phyloP scores from a whole-genome alignment of 495 filamentous ascomycete species.

The Aspergillus baeticus region DNA sequence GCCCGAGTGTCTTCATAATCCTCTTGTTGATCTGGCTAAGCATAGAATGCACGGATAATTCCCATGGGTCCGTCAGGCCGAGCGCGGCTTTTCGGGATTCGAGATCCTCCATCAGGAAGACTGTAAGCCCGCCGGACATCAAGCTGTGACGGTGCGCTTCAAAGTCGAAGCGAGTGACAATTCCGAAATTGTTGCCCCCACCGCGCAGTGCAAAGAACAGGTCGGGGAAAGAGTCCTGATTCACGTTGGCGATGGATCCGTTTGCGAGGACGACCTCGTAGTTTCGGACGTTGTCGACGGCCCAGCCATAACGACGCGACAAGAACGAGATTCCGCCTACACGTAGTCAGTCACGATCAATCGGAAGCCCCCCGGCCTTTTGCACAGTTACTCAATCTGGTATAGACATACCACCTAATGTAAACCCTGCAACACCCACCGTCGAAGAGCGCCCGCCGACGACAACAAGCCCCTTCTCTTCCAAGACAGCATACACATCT shows the following conservation, averaged over 20 bases:
- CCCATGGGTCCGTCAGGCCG: neutral
- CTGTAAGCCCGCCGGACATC: neutral
- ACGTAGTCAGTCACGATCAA: too few relatives aligned
- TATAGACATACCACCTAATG: neutral
- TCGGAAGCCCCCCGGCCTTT: too few relatives aligned
- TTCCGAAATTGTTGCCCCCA: neutral
- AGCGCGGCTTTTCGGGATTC: neutral
- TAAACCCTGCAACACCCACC: slow-evolving; percentile 2
- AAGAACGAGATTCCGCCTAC: neutral
- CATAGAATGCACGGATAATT: neutral
- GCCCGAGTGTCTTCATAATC: too few relatives aligned
- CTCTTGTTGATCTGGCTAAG: too few relatives aligned
- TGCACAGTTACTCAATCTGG: too few relatives aligned
- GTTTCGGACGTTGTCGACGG: neutral
- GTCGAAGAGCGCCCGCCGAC: neutral
- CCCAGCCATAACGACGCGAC: neutral
- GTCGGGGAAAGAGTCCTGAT: neutral
- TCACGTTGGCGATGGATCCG: neutral
- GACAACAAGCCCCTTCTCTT: neutral
- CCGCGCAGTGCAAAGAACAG: neutral
- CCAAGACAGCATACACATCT: neutral
- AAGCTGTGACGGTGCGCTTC: neutral
- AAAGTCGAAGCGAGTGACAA: neutral
- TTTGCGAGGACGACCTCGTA: neutral
- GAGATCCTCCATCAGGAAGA: slow-evolving; percentile 1